These are phyloP conservation scores for Cladosporium cucumerinum DNA, from an alignment of 2,329 filamentous ascomycete species.

Conservation along the genomic window DNA sequence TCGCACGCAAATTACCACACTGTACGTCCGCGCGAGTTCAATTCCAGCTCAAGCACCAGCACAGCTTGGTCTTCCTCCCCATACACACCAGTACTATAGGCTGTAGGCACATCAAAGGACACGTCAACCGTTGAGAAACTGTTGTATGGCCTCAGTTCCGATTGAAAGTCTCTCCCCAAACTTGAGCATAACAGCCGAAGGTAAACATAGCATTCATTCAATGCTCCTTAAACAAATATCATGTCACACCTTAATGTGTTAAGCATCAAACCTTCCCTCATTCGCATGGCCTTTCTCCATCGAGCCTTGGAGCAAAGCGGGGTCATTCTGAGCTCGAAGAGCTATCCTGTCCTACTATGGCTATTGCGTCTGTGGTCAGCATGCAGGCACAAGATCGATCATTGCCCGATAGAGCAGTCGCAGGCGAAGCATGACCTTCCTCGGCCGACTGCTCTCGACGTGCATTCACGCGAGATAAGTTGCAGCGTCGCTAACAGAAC, in stretches of 20 bases:
- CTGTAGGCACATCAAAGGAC: not conserved
- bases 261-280: no score
- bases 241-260: not conserved
- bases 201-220: not conserved
- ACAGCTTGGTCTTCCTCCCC: not conserved
- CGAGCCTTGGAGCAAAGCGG: not conserved
- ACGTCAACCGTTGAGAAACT: not conserved
- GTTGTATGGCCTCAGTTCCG: not conserved
- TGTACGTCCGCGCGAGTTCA: not conserved
- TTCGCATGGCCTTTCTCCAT: not conserved
- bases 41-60: not conserved
- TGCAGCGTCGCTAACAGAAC: not conserved
- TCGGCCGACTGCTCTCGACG: not conserved
- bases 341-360: not conserved
- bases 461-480: not conserved
- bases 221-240: not conserved
- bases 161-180: not conserved
- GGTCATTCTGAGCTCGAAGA: not conserved
- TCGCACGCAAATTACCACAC: not conserved
- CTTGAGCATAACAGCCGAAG: not conserved
- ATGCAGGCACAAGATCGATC: slow-evolving; percentile 9
- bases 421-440: not conserved
- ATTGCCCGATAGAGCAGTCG: not conserved
- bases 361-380: slow-evolving; percentile 9
- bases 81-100: not conserved